A percentile compares a stretch with the other conserved stretches of the same genome.
These are phyloP conservation scores for Euphorbia pulcherrima DNA, from an alignment of 345 rosid species.

Conservation along the genomic window DNA sequence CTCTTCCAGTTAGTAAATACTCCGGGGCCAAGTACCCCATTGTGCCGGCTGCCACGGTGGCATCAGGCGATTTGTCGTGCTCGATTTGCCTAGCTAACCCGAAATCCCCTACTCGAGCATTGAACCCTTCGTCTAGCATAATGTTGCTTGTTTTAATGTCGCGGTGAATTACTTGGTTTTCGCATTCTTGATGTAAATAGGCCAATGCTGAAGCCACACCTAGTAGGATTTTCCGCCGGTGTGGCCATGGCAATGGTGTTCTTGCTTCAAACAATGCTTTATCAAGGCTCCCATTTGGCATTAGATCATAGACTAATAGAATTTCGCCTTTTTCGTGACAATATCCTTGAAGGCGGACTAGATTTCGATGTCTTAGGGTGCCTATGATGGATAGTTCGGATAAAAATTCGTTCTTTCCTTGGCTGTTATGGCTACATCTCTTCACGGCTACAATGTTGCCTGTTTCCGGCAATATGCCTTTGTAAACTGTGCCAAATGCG, in stretches of 20 bases:
- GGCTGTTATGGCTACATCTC: constrained; percentile 78
- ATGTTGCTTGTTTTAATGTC: constrained; percentile 90
- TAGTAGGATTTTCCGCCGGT: constrained; percentile 60
- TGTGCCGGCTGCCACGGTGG: constrained; percentile 94
- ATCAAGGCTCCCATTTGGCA: constrained; percentile 95
- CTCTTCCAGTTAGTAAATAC: constrained; percentile 82
- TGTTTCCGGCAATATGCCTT: constrained; percentile 59
- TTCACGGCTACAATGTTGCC: constrained; percentile 86
- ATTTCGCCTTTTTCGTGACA: constrained; percentile 93
- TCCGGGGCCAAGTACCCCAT: constrained; percentile 99
- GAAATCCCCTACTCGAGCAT: constrained; percentile 85
- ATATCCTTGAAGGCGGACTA: constrained; percentile 88
- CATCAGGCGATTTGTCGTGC: constrained; percentile 89
- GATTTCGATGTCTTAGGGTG: constrained; percentile 81
- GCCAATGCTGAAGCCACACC: constrained; percentile 95
- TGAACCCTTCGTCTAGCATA: constrained; percentile 83
- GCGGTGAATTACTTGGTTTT: constrained; percentile 90
- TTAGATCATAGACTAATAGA: constrained; percentile 73
- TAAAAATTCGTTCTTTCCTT: constrained; percentile 81
- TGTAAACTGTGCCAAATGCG: constrained; percentile 90
- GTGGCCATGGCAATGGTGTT: constrained; percentile 63
- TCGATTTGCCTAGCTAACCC: constrained; percentile 85
- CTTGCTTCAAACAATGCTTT: constrained; percentile 86
- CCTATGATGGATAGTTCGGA: constrained; percentile 87
- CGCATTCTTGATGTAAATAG: constrained; percentile 95